Base-by-base conservation (phyloP, 345 rosid species). In the Geranium brycei region DNA sequence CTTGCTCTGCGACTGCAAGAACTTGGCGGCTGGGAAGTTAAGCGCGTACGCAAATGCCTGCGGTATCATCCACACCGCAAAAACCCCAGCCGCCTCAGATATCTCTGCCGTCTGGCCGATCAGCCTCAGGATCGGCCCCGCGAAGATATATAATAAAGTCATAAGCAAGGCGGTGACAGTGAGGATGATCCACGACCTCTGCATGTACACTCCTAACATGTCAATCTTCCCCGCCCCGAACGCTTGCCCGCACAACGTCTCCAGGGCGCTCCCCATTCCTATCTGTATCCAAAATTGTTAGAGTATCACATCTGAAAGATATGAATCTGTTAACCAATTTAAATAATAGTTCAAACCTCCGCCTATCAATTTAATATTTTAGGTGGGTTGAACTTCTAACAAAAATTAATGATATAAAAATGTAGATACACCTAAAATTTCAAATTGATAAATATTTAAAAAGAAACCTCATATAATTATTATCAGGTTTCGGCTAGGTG, bases 181-280 rank as follows among this genome's bases (percentile, higher is more conserved):
- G 31, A 87, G 78, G 64, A 89, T 89, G 35, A 91, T 63, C 95
- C 95, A 92, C 17, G 98, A 92, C 58, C 95, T 80, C 62, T 92
- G 95, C 75, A 87, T 73, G 75, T 89, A 92, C 30, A 89, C 68
- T 55, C 98, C 98, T 3, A 92, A 79, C 97, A 89, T 89, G 32
- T 89, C 88, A 0, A 84, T 31, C 67, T 83, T 84, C 4, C 93
- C 86, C 0, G 97, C 97, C 51, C 98, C 96, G 68, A 70, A 84
- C 7, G 96, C 98, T 77, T 92, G 98, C 8, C 98, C 98, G 69
- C 96, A 89, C 17, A 89, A 74, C 7, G 98, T 91, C 76, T 89
- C 96, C 7, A 91, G 84, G 18, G 98, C 93, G 58, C 98, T 91
- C 66, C 98, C 98, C 98, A 92, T 92, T 17, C 98, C 98, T 40